Evolutionary conservation across 2,329 filamentous ascomycete species (phyloP), one percentile per base, ranked within the genome.

Genomic region (Septoria linicola): DNA sequence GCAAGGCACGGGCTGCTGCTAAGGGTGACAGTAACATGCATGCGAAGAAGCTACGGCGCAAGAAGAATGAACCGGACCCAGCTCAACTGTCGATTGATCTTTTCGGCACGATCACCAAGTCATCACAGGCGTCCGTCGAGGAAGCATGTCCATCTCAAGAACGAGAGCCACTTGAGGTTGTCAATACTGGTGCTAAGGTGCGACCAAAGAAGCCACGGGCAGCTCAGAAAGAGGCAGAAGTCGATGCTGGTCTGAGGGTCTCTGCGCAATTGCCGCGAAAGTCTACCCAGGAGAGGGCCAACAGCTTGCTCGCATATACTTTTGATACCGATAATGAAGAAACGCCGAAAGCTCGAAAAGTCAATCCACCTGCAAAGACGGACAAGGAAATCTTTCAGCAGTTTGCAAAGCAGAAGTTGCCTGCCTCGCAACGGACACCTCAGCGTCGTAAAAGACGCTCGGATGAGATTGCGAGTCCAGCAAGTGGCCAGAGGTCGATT

Each of bases 391-490:
- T 37, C 11, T 25, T 35, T 23, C 27, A 21, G 11, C 51, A 45
- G 16, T 42, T 49, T 25, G 41, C 41, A 1, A 20, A 45, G 8
- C 27, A 30, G 14, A 52, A 35, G n/a, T 43, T 32, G 17, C 14
- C 53, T 21, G 36, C 14, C 10, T 19, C 37, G 30, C 46, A 32
- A 23, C 34, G 25, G 13, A 67, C 63, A 31, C 64, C 63, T 3
- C 54, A 47, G 20, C 59, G 56, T 34, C 63, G 60, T 44, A 67
- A 65, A 54, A 57, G 61, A 14, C 60, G 52, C 10, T 63, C 65
- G 13, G 56, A 58, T 10, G 63, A 62, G 2, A 50, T 63, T 8
- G 49, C 54, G 7, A 65, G 65, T 25, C 58, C 61, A 3, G 46
- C 59, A 13, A 10, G 46, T 17, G 62, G 62, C 46, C 57, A 63